A percentile compares a stretch with the other conserved stretches of the same genome.
Evolutionary conservation across 176 grass and related monocot species (phyloP).

Genomic region (Raddia guianensis): DNA sequence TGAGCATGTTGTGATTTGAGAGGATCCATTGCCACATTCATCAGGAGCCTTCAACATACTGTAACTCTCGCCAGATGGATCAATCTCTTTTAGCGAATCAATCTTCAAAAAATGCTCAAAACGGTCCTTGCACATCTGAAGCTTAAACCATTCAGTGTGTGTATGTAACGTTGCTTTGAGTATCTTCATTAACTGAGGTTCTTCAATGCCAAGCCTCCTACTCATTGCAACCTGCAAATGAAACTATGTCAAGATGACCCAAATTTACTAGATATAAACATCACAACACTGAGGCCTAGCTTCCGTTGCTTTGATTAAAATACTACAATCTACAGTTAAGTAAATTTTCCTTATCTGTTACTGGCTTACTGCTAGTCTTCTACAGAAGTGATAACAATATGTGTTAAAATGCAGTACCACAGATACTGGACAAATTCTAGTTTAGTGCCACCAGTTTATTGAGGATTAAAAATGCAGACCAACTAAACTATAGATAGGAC

Average conservation of each 20-base stretch:
- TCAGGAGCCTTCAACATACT: conserved; percentile 51
- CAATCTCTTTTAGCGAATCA: conserved; percentile 81
- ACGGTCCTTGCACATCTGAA: conserved; percentile 98
- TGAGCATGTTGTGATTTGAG: conserved; percentile 87
- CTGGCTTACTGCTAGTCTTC: not conserved
- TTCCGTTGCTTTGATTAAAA: conserved; percentile 14
- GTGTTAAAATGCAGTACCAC: not conserved
- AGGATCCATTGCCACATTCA: conserved; percentile 82
- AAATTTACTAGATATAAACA: conserved; percentile 16
- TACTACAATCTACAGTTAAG: not conserved
- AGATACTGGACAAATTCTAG: not conserved
- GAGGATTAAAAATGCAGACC: not conserved
- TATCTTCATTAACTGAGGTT: conserved; percentile 97
- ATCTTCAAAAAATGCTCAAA: conserved; percentile 94
- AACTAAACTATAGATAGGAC: conserved; percentile 2
- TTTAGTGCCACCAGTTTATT: not conserved
- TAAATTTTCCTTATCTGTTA: conserved; percentile 19
- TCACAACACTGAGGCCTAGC: not conserved
- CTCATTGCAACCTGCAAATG: conserved; percentile 83
- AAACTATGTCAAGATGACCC: conserved; percentile 32
- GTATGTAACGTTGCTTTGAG: conserved; percentile 80
- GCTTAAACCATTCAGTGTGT: conserved; percentile 95
- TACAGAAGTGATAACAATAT: conserved; percentile 20
- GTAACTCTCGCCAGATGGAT: conserved; percentile 44
- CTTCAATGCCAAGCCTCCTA: conserved; percentile 94